Evolutionary conservation across 2,329 filamentous ascomycete species (phyloP).

Genomic region (Onygenales sp.): DNA sequence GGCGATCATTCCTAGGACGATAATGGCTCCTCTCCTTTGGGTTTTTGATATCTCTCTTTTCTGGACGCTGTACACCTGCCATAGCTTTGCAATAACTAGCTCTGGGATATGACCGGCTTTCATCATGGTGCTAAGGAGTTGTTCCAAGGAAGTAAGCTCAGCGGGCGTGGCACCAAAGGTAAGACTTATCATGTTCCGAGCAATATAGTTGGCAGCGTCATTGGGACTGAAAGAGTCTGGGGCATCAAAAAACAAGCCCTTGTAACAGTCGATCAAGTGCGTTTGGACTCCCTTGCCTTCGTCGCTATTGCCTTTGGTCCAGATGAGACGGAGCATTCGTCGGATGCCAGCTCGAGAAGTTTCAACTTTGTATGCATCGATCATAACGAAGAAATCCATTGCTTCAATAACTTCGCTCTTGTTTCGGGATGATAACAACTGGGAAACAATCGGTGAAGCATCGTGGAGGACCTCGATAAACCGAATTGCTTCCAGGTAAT

Average conservation of each 20-base stretch:
- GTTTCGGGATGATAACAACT: conserved; percentile 86
- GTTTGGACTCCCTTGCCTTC: conserved; percentile 97
- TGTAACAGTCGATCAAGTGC: conserved; percentile 95
- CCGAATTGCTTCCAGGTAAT: conserved; percentile 84
- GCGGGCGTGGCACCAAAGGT: conserved; percentile 93
- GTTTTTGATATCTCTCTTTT: conserved; percentile 86
- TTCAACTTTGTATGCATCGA: conserved; percentile 92
- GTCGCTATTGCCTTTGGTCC: conserved; percentile 98
- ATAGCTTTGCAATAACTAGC: conserved; percentile 79
- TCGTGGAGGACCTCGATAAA: conserved; percentile 89
- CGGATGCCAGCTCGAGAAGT: conserved; percentile 87
- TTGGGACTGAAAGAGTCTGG: conserved; percentile 80
- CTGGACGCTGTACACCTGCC: conserved; percentile 95
- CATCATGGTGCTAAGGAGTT: conserved; percentile 96
- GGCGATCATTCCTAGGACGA: conserved; percentile 92
- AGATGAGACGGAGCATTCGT: conserved; percentile 92
- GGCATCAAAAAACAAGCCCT: conserved; percentile 88
- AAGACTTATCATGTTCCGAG: conserved; percentile 96
- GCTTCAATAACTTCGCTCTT: conserved; percentile 98
- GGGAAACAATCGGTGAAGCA: conserved; percentile 69
- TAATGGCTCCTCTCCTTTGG: conserved; percentile 86
- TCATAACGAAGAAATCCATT: conserved; percentile 95
- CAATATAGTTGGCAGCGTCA: conserved; percentile 89
- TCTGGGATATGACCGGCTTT: conserved; percentile 80
- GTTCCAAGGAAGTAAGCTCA: conserved; percentile 89